Evolutionary conservation across 2,329 filamentous ascomycete species (phyloP).

Genomic region (Apiospora kogelbergensis): DNA sequence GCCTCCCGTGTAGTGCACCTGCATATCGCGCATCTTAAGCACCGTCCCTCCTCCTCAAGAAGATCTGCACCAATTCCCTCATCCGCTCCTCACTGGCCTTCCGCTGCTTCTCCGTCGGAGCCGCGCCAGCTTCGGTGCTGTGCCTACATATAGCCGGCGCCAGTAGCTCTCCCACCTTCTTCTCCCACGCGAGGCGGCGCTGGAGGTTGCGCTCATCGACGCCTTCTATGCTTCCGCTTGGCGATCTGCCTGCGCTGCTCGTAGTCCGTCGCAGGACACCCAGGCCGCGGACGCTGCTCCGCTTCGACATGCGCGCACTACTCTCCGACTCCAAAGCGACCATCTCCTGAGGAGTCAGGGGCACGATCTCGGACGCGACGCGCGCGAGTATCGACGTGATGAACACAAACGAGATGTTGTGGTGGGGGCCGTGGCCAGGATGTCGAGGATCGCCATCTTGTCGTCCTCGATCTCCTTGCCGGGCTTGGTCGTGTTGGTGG

Average conservation of each 20-base stretch:
- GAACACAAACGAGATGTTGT: conserved; percentile 89
- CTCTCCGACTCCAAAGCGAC: conserved; percentile 13
- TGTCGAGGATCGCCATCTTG: conserved; percentile 65
- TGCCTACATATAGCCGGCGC: conserved; percentile 61
- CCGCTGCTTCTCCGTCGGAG: conserved; percentile 52
- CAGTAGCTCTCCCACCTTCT: conserved; percentile 64
- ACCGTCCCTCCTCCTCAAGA: conserved; percentile 45
- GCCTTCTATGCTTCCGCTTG: conserved; percentile 17
- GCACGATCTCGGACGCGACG: conserved; percentile 46
- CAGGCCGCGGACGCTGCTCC: conserved; percentile 26
- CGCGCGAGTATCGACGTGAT: conserved; percentile 72
- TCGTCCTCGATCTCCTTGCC: conserved; percentile 38
- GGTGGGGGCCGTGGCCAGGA: conserved; percentile 68
- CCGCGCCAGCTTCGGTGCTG: neutral
- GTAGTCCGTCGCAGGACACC: conserved; percentile 43
- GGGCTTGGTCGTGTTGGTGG: conserved; percentile 18
- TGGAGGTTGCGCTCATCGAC: conserved; percentile 41
- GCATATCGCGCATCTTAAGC: neutral
- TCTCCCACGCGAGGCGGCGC: conserved; percentile 60
- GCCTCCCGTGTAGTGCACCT: neutral
- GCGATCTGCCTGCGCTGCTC: conserved; percentile 26
- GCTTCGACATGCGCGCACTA: conserved; percentile 12
- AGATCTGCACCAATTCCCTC: conserved; percentile 68
- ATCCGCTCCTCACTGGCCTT: conserved; percentile 63
- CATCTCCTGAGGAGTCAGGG: neutral